Evolutionary conservation across 495 filamentous ascomycete species (phyloP).

Genomic region (Talaromyces thailandensis): DNA sequence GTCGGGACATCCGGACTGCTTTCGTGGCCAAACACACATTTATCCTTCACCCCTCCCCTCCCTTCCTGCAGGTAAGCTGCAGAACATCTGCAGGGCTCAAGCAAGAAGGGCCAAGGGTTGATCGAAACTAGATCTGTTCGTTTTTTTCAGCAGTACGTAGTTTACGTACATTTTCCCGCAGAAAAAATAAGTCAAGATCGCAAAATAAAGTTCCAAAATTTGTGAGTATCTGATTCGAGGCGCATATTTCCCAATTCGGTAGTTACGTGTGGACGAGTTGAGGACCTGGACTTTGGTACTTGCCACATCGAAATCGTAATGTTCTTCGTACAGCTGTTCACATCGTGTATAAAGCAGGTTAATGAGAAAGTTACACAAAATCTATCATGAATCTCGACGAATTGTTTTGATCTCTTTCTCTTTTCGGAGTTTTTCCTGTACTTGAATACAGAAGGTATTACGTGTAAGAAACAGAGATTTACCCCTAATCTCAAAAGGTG

Average conservation of each 20-base stretch:
- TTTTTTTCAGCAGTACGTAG: too few species aligned
- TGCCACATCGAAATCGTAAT: background rate
- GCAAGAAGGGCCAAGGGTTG: background rate
- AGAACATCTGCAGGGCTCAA: background rate
- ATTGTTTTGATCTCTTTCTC: background rate
- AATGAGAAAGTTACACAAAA: background rate
- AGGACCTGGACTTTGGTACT: background rate
- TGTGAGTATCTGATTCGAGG: background rate
- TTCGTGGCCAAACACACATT: background rate
- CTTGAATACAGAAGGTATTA: background rate
- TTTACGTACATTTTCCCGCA: background rate
- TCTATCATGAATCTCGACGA: background rate
- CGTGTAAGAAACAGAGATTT: background rate
- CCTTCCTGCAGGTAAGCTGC: background rate
- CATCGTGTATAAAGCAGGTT: background rate
- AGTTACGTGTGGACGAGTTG: background rate
- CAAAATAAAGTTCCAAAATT: background rate
- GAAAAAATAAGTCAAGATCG: background rate
- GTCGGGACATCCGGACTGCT: background rate
- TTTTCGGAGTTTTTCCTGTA: background rate
- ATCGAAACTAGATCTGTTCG: background rate
- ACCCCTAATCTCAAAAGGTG: background rate
- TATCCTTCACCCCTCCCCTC: background rate
- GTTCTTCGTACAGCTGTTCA: background rate
- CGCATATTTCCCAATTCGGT: background rate